Evolutionary conservation across 2,329 filamentous ascomycete genomes (phyloP), one percentile per base, ranked within the genome.

Genomic region (Dendryphion nanum): DNA sequence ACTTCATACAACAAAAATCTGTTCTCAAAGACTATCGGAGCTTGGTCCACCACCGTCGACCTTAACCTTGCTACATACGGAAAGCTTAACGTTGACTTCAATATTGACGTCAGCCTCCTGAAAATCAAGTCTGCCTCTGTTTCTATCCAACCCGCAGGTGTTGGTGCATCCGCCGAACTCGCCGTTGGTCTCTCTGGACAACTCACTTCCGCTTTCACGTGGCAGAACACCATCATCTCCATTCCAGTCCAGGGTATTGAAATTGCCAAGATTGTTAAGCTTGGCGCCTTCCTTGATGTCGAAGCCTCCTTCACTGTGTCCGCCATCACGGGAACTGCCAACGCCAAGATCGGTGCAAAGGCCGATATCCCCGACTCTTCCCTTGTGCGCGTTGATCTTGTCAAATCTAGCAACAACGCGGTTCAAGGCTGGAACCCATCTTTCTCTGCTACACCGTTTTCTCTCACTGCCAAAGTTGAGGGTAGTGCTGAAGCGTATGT

Each of bases 381-480:
- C n/a, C 7, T 8, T 26, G 7, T 26, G 23, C 7, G n/a, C 7
- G n/a, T 26, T n/a, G n/a, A 26, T n/a, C 23, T 26, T 26, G 7
- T 26, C 23, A n/a, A n/a, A 26, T 8, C 7, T 7, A n/a, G 23
- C 7, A n/a, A 26, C n/a, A 7, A 26, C 23, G 23, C 23, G 23
- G n/a, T 26, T 7, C n/a, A 7, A 7, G 23, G 23, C n/a, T 26
- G 23, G 23, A n/a, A 8, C 8, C 23, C 23, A 8, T 7, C 6
- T 7, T 30, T 36, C n/a, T 15, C n/a, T 6, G 12, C 6, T 18
- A 30, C 18, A 8, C 34, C 34, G 7, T 17, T 17, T 12, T 18
- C 19, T 6, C n/a, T 30, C 21, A 17, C 7, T 28, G 34, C 34
- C 10, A 36, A 30, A 17, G 24, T 36, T 18, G 34, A 36, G n/a